Percentiles rank a stretch among this genome's conserved stretches.
Conservation (phyloP, 2,329 filamentous ascomycete genomes). For the Ceratocystiopsis brevicomis region DNA sequence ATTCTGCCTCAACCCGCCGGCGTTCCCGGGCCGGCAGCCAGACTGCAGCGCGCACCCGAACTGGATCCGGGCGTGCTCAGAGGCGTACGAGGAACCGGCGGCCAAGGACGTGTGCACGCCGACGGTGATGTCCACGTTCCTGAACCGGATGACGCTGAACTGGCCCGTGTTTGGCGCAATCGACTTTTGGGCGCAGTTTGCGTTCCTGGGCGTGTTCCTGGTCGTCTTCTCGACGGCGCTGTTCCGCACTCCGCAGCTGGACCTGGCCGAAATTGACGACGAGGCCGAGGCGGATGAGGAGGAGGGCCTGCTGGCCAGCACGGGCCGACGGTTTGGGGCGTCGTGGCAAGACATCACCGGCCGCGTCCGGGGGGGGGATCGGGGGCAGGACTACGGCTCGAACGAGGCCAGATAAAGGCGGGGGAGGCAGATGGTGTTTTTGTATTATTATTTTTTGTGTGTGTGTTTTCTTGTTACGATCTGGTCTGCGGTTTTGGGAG, state of each 20-base stretch:
- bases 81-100: conserved; percentile 49
- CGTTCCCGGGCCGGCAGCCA: conserved; percentile 43
- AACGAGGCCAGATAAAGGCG: neutral
- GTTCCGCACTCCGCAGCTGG: conserved; percentile 60
- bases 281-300: conserved; percentile 87
- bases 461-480: neutral
- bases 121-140: conserved; percentile 74
- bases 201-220: conserved; percentile 68
- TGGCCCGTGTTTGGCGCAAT: conserved; percentile 88
- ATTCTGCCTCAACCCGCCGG: conserved; percentile 60
- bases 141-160: conserved; percentile 81
- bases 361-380: conserved; percentile 12
- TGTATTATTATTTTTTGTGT: neutral
- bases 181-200: conserved; percentile 94
- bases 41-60: conserved; percentile 56
- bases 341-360: conserved; percentile 80
- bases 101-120: conserved; percentile 75
- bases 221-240: conserved; percentile 62
- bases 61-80: conserved; percentile 65
- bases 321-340: conserved; percentile 61
- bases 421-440: too few relatives aligned
- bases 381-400: neutral
- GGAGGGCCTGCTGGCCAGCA: conserved; percentile 73
- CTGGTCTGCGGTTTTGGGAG: neutral
- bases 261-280: conserved; percentile 63